phyloP scores from a whole-genome alignment of 768 basidiomycete genomes.

The Pisolithus orientalis region DNA sequence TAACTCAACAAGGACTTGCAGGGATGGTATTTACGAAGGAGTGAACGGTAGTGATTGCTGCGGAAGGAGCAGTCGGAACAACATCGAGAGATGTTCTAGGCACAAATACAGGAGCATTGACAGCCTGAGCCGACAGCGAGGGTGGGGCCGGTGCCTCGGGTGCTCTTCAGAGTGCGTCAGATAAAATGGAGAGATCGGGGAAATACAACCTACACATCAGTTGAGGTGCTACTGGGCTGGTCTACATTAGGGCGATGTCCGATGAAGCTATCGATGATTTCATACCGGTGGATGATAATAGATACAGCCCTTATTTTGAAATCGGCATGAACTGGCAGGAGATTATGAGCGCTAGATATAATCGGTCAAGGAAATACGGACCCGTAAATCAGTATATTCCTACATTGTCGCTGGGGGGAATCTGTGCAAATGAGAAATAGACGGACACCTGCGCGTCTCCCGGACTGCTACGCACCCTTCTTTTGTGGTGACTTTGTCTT shows the following conservation, averaged over 20 bases:
- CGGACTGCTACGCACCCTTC: slow-evolving; percentile 44
- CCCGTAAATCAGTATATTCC: slow-evolving; percentile 91
- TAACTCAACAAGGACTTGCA: not conserved
- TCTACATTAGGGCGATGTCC: slow-evolving; percentile 9
- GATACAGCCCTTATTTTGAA: slow-evolving; percentile 78
- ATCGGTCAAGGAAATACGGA: slow-evolving; percentile 25
- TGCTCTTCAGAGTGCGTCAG: slow-evolving; percentile 22
- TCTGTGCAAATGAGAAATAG: slow-evolving; percentile 34
- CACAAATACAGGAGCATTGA: slow-evolving; percentile 82
- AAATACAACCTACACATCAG: slow-evolving; percentile 21
- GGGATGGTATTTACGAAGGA: slow-evolving; percentile 17
- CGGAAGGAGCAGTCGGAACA: slow-evolving; percentile 24
- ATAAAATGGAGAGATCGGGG: not conserved
- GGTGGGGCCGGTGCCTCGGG: slow-evolving; percentile 41
- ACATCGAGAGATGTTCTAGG: slow-evolving; percentile 62
- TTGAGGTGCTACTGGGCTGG: slow-evolving; percentile 7
- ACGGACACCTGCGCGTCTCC: slow-evolving; percentile 2
- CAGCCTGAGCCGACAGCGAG: slow-evolving; percentile 53
- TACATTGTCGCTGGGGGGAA: slow-evolving; percentile 72
- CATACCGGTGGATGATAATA: slow-evolving; percentile 74
- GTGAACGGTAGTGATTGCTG: slow-evolving; percentile 25
- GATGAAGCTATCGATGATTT: not conserved
- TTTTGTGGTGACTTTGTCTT: slow-evolving; percentile 38
- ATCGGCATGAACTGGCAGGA: slow-evolving; percentile 65
- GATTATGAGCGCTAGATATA: not conserved